Base-by-base conservation (phyloP, 306 rosid genomes). In the Mimosa bimucronata region DNA sequence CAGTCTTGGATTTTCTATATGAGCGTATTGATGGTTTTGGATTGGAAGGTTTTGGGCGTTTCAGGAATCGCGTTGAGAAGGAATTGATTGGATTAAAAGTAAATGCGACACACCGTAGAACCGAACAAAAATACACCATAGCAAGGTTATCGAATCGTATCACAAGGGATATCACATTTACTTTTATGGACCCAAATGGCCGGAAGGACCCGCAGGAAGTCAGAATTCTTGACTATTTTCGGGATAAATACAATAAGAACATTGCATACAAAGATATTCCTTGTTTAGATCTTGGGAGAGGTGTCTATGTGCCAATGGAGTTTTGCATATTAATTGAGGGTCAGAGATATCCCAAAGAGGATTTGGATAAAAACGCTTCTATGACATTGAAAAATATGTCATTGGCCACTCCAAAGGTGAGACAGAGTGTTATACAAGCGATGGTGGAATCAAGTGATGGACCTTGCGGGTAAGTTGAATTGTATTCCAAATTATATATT, bases 301-400 rank as follows among this genome's bases (percentile, higher is more conserved):
- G 71, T 48, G 84, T 66, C 45, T 85, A 79, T 79, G 92, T 91
- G 53, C 97, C 97, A 1, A 85, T 92, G 92, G 97, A 92, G 82
- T 91, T 89, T 73, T 92, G 97, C 79, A 82, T 86, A 82, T 66
- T 92, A 64, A 88, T 77, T 78, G 96, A 82, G 82, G 96, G 96
- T 66, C 94, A 92, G 83, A 88, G 87, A 82, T 92, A 79, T 80
- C 85, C 89, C 3, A 92, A 91, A 74, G 94, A 92, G 74, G 12
- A 52, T 31, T 75, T 92, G 87, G 81, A 75, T 28, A 73, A 15
- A 52, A 18, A 81, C 45, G 82, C 92, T 18, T 84, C 82, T 1
- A 37, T 72, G 13, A 68, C 66, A 60, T 80, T 92, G 88, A 87
- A 84, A 81, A 28, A 72, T 0, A 76, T 83, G 85, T 89, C 94